phyloP scores from a whole-genome alignment of 2,329 filamentous ascomycete species.

The Intubia oerlemansii region DNA sequence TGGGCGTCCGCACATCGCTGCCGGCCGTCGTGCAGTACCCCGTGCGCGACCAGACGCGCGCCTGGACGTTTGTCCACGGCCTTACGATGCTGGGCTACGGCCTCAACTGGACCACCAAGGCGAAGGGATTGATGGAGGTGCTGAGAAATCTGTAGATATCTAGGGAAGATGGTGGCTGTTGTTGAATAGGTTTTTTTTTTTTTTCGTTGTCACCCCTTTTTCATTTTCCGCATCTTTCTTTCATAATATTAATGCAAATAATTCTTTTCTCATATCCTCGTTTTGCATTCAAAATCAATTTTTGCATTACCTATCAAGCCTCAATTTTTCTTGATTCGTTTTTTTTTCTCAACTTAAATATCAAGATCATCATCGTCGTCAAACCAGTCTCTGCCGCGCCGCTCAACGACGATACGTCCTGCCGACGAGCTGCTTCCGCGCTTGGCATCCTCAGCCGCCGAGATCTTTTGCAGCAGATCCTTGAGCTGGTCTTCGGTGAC shows the following conservation, averaged over 20 bases:
- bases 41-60: slow-evolving; percentile 37
- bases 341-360: slow-evolving; percentile 1
- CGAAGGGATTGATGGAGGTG: slow-evolving; percentile 6
- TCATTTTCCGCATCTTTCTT: too few species aligned
- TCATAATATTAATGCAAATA: background rate
- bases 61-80: slow-evolving; percentile 43
- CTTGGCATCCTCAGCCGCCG: slow-evolving; percentile 60
- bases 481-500: slow-evolving; percentile 89
- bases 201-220: too few species aligned
- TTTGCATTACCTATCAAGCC: too few species aligned
- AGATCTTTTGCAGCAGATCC: slow-evolving; percentile 69
- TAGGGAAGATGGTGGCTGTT: background rate
- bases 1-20: slow-evolving; percentile 53
- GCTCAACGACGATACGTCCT: slow-evolving; percentile 69
- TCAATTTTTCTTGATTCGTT: background rate
- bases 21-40: slow-evolving; percentile 68
- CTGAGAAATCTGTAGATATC: slow-evolving; percentile 4
- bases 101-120: slow-evolving; percentile 7
- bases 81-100: slow-evolving; percentile 42
- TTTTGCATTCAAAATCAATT: too few species aligned
- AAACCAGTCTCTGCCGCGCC: slow-evolving; percentile 57
- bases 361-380: slow-evolving; percentile 55
- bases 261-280: too few species aligned
- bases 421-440: slow-evolving; percentile 23
- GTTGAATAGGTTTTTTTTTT: too few species aligned